Evolutionary conservation across 768 basidiomycete species (phyloP), one percentile per base, ranked within the genome.

Genomic region (Pholiota molesta): DNA sequence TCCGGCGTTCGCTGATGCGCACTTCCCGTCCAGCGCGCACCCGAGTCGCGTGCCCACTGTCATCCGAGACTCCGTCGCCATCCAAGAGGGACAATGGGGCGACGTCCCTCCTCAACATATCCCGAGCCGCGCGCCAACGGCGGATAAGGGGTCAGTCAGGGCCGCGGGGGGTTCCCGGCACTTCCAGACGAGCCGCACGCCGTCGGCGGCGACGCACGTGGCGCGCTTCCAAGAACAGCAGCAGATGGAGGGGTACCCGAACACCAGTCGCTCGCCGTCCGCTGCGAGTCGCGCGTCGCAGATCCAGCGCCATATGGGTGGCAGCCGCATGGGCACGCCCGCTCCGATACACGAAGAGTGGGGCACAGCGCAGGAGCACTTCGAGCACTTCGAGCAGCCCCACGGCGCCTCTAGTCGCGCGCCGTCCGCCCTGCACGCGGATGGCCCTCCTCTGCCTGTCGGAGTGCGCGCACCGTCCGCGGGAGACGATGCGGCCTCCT

Each of bases 181-280:
- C 26, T 56, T 56, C 40, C 31, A 49, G 47, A 40, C 55, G 23
- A 39, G 55, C 40, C 55, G 23, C 13, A 37, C 23, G 39, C 55
- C 40, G 4, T 49, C 47, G 21, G 55, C 55, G 23, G 17, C 55
- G 40, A 56, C 55, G 40, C 55, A 56, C 16, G 55, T 58, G 31
- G 35, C 57, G 10, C 57, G 57, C 4, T 58, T 58, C 45, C 57
- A 58, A 29, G 57, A 58, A 5, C 57, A 37, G 35, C 49, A 58
- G 9, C 23, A n/a, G 3, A 7, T 13, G 0, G 33, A 35, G 35
- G 5, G 1, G 11, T 13, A 37, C 14, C 35, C 35, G 5, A 37
- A 37, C 1, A 37, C 35, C 10, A 37, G 11, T 8, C 53, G 19
- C 17, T 23, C 53, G 53, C 44, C 29, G 17, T 11, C 45, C 55